Evolutionary conservation across 2,329 filamentous ascomycete genomes (phyloP), one percentile per base, ranked within the genome.

Genomic region (Sclerotinia nivalis): DNA sequence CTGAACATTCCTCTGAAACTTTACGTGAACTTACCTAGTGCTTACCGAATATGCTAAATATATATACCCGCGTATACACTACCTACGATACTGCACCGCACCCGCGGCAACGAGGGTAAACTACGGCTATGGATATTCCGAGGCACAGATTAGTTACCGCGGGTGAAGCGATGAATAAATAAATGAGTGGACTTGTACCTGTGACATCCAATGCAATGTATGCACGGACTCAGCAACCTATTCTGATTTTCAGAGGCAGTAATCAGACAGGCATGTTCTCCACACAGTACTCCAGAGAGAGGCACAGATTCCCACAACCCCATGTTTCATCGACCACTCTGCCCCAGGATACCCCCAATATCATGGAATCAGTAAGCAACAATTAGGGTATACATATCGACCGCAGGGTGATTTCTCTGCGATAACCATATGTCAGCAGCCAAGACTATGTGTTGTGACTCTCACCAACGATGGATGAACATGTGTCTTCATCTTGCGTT

Each of bases 231-330:
- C 13, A 59, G 34, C 12, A 40, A 43, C 4, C 55, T n/a, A 25
- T 52, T 40, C 15, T 18, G 22, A 40, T 25, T 3, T 25, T 2
- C 31, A 4, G 28, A 40, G 15, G 22, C 31, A 40, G 12, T 28
- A 28, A 25, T 62, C 7, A n/a, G 28, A 62, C 60, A 49, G 31
- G 31, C 31, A 64, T 64, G 15, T 28, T 52, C 61, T 25, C 60
- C 31, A 28, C 31, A 50, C 31, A 6, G 6, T 47, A 9, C 7
- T 50, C 12, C 31, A 25, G 4, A 43, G 4, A 4, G 28, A 37
- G 45, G 45, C 60, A n/a, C 45, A 8, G 60, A 62, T 50, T 34
- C 8, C 22, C 37, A 22, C 13, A 25, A 37, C 45, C 28, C 12
- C 31, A 37, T 62, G 28, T 62, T 62, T 50, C n/a, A 28, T n/a